These are phyloP conservation scores for Hymenoscyphus repandus DNA, from an alignment of 2,329 filamentous ascomycete genomes.

Conservation along the genomic window DNA sequence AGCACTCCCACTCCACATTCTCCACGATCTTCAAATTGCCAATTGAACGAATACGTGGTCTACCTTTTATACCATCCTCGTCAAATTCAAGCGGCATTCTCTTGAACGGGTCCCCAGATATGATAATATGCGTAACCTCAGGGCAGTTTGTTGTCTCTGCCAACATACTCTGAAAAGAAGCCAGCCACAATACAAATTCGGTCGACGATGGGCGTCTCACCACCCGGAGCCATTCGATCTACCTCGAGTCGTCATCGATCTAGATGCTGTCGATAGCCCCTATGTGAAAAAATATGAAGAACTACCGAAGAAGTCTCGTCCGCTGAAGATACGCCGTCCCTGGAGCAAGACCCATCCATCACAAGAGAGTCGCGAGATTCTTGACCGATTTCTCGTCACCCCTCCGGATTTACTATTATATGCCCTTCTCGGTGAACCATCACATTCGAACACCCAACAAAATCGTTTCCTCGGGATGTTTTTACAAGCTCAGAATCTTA, in stretches of 20 bases:
- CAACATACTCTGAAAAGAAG: conserved; percentile 5
- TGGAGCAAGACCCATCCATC: background rate
- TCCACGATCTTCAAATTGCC: too few species aligned
- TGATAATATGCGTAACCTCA: conserved; percentile 9
- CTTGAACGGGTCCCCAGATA: background rate
- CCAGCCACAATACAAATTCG: background rate
- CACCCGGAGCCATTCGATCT: conserved; percentile 29
- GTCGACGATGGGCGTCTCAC: conserved; percentile 11
- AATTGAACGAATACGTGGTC: too few species aligned
- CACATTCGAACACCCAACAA: background rate
- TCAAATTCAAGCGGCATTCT: background rate
- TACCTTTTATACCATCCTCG: background rate
- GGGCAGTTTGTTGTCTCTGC: conserved; percentile 10
- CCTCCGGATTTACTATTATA: conserved; percentile 20
- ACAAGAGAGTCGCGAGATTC: background rate
- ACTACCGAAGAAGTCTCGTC: background rate
- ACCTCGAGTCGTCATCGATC: conserved; percentile 43
- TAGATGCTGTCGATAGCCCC: conserved; percentile 43
- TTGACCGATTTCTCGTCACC: background rate
- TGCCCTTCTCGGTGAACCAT: conserved; percentile 20
- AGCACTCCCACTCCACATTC: background rate
- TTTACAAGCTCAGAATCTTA: background rate
- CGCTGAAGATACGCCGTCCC: background rate
- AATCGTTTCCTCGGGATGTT: background rate
- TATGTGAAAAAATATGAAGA: conserved; percentile 35